These are phyloP conservation scores for Monosporozyma solicola DNA, from an alignment of 805 yeast genomes.

Conservation along the genomic window DNA sequence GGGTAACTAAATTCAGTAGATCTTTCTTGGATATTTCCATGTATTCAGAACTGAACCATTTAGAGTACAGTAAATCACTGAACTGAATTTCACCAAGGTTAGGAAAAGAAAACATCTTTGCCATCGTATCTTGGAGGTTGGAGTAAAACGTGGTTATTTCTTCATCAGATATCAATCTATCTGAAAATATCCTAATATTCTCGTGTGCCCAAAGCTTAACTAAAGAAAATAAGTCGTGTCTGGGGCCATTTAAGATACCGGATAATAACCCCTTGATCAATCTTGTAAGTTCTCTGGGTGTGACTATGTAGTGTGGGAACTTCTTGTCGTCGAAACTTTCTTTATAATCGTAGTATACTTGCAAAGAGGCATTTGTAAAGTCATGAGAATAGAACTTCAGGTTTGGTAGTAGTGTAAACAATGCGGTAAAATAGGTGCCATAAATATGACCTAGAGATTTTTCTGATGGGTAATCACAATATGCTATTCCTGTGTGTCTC, in stretches of 20 bases:
- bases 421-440: slow-evolving; percentile 43
- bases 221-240: slow-evolving; percentile 35
- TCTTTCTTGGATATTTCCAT: slow-evolving; percentile 42
- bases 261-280: slow-evolving; percentile 72
- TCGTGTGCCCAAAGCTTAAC: slow-evolving; percentile 74
- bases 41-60: slow-evolving; percentile 65
- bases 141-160: slow-evolving; percentile 45
- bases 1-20: slow-evolving; percentile 46
- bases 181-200: slow-evolving; percentile 67
- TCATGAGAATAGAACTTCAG: slow-evolving; percentile 44
- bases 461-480: slow-evolving; percentile 71
- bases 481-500: slow-evolving; percentile 54
- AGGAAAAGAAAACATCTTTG: slow-evolving; percentile 38
- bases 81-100: slow-evolving; percentile 31
- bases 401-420: slow-evolving; percentile 52
- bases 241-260: slow-evolving; percentile 34
- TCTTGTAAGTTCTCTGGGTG: slow-evolving; percentile 87
- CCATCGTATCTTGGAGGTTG: slow-evolving; percentile 30
- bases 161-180: slow-evolving; percentile 43
- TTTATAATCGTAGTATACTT: slow-evolving; percentile 43
- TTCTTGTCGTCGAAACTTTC: slow-evolving; percentile 30
- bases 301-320: slow-evolving; percentile 60
- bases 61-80: slow-evolving; percentile 56
- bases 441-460: slow-evolving; percentile 62
- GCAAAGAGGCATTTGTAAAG: slow-evolving; percentile 58